Conservation (phyloP, 2,329 filamentous ascomycete species). For the Orbilia javanica region DNA sequence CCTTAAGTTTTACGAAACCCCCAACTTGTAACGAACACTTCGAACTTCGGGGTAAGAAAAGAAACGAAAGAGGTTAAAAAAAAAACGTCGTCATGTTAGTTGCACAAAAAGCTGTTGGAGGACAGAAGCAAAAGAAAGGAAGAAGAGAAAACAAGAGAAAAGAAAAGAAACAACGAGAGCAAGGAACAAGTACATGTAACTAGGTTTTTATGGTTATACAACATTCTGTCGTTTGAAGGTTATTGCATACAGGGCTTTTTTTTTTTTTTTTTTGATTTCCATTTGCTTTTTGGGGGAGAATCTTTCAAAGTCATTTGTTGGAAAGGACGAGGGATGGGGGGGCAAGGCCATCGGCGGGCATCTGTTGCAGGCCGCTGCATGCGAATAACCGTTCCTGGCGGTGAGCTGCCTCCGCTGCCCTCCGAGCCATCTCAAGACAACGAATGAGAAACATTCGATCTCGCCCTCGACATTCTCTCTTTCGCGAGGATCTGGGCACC, state of each 20-base stretch:
- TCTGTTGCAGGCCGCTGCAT: conserved; percentile 50
- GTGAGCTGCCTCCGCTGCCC: not conserved
- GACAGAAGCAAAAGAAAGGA: conserved; percentile 1
- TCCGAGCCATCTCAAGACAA: not conserved
- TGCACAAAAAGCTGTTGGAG: conserved; percentile 4
- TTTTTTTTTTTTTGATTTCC: not conserved
- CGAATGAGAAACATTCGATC: conserved; percentile 11
- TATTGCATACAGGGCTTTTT: conserved; percentile 5
- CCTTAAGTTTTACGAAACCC: conserved; percentile 6
- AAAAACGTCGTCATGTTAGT: conserved; percentile 16
- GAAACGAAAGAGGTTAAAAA: not conserved
- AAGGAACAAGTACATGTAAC: not conserved
- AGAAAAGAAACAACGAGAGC: not conserved
- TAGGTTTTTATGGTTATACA: conserved; percentile 19
- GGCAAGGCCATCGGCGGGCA: not conserved
- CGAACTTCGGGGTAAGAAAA: not conserved
- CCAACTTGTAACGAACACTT: conserved; percentile 1
- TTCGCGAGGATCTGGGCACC: conserved; percentile 28
- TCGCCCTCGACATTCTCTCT: not conserved
- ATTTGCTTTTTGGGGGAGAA: conserved; percentile 7
- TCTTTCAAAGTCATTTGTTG: conserved; percentile 24
- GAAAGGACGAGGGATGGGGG: conserved; percentile 17
- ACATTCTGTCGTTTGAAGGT: conserved; percentile 15
- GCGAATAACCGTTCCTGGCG: conserved; percentile 47
- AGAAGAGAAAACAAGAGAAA: not conserved